phyloP scores from a whole-genome alignment of 768 basidiomycete genomes.

The Melanogaster broomeanus region DNA sequence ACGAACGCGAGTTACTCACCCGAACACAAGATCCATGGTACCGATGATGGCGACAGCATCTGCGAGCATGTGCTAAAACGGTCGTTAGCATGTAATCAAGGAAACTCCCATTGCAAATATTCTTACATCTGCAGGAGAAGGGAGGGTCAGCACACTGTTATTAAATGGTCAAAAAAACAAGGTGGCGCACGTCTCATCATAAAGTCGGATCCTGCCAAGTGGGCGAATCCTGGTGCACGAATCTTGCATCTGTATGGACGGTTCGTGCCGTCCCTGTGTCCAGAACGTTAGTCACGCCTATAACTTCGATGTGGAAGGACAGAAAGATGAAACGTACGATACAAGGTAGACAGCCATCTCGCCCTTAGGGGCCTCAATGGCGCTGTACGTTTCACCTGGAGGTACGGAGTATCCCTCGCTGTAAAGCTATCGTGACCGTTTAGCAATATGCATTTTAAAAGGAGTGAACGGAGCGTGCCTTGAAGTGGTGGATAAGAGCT shows the following conservation, averaged over 20 bases:
- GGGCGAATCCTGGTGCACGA: constrained; percentile 94
- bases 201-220: constrained; percentile 94
- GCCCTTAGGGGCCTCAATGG: constrained; percentile 98
- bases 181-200: constrained; percentile 87
- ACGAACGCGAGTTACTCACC: constrained; percentile 51
- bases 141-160: constrained; percentile 2
- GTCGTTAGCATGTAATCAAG: constrained; percentile 11
- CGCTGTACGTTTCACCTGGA: constrained; percentile 92
- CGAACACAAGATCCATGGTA: constrained; percentile 98
- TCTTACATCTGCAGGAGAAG: constrained; percentile 39
- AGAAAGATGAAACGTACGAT: constrained; percentile 54
- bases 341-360: constrained; percentile 99
- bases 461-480: constrained; percentile 45
- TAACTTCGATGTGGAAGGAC: not conserved
- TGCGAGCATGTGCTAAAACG: constrained; percentile 78
- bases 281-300: not conserved
- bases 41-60: constrained; percentile 98
- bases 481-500: constrained; percentile 97
- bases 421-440: constrained; percentile 66
- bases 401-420: constrained; percentile 97
- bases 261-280: constrained; percentile 83
- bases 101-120: not conserved
- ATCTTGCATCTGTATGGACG: constrained; percentile 97
- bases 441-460: not conserved
- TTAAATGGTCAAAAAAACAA: not conserved